A percentile compares a stretch with the other conserved stretches of the same genome.
phyloP scores from a whole-genome alignment of 1,284 basidiomycete genomes.

The Boletellus sp. region DNA sequence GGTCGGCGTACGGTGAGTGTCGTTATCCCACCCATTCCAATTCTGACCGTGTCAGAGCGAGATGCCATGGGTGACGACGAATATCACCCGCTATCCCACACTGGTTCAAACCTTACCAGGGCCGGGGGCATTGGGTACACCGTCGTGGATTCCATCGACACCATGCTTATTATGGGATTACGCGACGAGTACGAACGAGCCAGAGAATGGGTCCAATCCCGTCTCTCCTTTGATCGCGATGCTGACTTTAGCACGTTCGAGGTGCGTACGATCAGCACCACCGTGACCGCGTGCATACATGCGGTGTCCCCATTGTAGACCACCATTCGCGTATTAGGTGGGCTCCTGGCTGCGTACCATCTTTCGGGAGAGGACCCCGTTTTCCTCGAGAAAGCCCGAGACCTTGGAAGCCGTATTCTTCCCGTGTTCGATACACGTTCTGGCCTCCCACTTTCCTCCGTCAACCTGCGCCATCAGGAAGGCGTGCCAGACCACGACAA shows the following conservation, averaged over 20 bases:
- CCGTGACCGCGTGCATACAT: conserved; percentile 1
- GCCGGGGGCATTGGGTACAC: conserved; percentile 84
- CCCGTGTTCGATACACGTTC: conserved; percentile 79
- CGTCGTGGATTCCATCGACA: conserved; percentile 81
- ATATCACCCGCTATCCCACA: conserved; percentile 76
- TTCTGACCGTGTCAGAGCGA: conserved; percentile 52
- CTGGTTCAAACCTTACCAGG: conserved; percentile 72
- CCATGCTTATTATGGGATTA: conserved; percentile 83
- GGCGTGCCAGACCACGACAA: conserved; percentile 69
- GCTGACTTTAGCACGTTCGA: conserved; percentile 90
- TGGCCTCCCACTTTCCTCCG: conserved; percentile 76
- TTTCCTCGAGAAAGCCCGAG: conserved; percentile 72
- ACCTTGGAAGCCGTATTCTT: conserved; percentile 84
- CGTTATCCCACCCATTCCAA: conserved; percentile 7
- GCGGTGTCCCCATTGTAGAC: conserved; percentile 42
- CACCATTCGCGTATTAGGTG: conserved; percentile 80
- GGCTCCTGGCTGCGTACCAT: conserved; percentile 81
- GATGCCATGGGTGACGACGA: conserved; percentile 89
- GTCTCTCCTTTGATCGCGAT: conserved; percentile 76
- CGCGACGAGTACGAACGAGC: conserved; percentile 77
- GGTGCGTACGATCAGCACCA: conserved; percentile 42
- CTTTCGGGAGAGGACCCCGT: conserved; percentile 62
- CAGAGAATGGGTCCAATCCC: conserved; percentile 70
- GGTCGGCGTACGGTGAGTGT: conserved; percentile 69
- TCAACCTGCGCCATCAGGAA: conserved; percentile 68